Base-by-base conservation (phyloP, 176 grass and related monocot genomes). In the Pharus latifolius region DNA sequence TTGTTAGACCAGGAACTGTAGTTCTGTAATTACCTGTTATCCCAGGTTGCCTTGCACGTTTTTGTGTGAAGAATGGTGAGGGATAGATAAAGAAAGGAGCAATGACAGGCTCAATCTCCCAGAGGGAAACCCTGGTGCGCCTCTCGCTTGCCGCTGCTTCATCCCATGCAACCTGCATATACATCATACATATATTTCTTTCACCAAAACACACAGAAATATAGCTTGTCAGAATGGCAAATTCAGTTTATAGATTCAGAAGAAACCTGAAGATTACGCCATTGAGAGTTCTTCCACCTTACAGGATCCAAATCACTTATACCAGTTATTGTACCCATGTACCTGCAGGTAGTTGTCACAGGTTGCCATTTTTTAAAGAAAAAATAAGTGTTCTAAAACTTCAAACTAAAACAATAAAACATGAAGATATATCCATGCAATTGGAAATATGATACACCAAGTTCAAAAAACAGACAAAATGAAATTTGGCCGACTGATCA, bases 261-360 rank as follows among this genome's bases (percentile, higher is more conserved):
- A 6, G 61, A 69, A 76, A 90, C 86, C 91, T 94, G 86, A 69
- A 94, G 44, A 74, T 84, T 88, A 19, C 80, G 82, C 91, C 91
- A 90, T 6, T 81, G 80, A 58, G 91, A 94, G 65, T 63, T 83
- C 77, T 94, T 90, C 86, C 86, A 90, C 58, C 80, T 73, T 81
- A 87, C 56, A 55, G 83, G 83, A 81, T 94, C 91, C 61, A 90
- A 32, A 71, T 94, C 91, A 74, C 65, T 90, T 60, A 81, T 80
- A 50, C 86, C 83, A 70, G 86, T 90, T 82, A 92, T 77, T 16
- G 85, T 92, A 38, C 89, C 89, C 89, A 92, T 85, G 77, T 88
- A 92, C 56, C 89, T 92, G 77, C 74, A 79, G 18, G 37, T 41
- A 62, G 6, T 34, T 67, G 67, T 73, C 56, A 74, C 49, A 76